Evolutionary conservation across 805 yeast genomes (phyloP).

Genomic region (Candida insectorum): DNA sequence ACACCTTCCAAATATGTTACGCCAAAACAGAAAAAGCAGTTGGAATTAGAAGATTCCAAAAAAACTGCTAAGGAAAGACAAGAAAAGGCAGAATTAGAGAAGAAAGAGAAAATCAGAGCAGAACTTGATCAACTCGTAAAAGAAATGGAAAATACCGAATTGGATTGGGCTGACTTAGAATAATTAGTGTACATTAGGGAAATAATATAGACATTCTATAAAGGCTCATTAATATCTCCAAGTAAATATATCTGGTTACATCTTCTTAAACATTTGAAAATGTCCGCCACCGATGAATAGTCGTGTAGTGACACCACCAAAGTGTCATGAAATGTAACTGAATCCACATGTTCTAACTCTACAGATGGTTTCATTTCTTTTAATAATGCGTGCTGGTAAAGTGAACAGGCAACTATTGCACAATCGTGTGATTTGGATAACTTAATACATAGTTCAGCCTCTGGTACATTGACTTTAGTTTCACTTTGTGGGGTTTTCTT

Average conservation of each 20-base stretch:
- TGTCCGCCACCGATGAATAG: slow-evolving; percentile 5
- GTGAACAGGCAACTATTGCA: slow-evolving; percentile 7
- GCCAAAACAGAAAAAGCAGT: slow-evolving; percentile 8
- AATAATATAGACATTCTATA: neutral
- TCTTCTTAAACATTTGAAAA: slow-evolving; percentile 7
- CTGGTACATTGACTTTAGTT: slow-evolving; percentile 6
- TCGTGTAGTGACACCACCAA: slow-evolving; percentile 10
- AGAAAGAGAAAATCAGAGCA: slow-evolving; percentile 5
- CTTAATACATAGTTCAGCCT: slow-evolving; percentile 8
- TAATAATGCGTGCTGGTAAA: slow-evolving; percentile 10
- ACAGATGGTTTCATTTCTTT: slow-evolving; percentile 5
- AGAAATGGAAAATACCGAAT: slow-evolving; percentile 12
- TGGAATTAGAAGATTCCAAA: slow-evolving; percentile 3
- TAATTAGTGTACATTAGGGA: slow-evolving; percentile 1
- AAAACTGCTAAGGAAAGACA: slow-evolving; percentile 5
- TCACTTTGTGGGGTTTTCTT: too few relatives aligned
- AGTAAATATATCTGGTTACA: slow-evolving; percentile 7
- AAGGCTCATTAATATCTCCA: slow-evolving; percentile 5
- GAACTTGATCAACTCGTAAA: slow-evolving; percentile 12
- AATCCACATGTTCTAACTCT: slow-evolving; percentile 1
- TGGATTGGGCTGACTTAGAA: slow-evolving; percentile 15
- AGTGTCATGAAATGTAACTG: slow-evolving; percentile 6
- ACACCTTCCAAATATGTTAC: slow-evolving; percentile 5
- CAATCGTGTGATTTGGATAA: neutral
- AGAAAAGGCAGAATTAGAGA: slow-evolving; percentile 7